These are phyloP conservation scores for Globisporangium nunn DNA, from an alignment of 352 stramenopile genomes.

Conservation along the genomic window DNA sequence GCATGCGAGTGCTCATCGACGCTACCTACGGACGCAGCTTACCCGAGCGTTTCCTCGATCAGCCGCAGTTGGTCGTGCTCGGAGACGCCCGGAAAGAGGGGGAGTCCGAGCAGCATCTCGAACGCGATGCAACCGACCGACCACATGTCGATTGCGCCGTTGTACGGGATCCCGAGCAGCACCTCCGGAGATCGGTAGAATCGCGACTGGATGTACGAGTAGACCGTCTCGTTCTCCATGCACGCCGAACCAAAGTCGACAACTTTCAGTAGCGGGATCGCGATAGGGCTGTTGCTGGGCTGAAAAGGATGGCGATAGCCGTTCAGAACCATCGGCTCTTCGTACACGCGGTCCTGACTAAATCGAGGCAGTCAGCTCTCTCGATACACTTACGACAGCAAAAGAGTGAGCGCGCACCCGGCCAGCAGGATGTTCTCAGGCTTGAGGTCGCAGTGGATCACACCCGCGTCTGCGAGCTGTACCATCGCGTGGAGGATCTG, in stretches of 20 bases:
- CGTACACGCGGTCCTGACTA: constrained; percentile 79
- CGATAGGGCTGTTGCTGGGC: neutral
- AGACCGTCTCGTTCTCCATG: constrained; percentile 82
- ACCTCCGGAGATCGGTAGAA: constrained; percentile 89
- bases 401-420: constrained; percentile 11
- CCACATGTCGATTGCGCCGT: constrained; percentile 48
- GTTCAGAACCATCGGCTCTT: neutral
- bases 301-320: neutral
- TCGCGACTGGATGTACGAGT: constrained; percentile 94
- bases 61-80: constrained; percentile 94
- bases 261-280: constrained; percentile 69
- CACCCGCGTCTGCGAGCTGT: constrained; percentile 81
- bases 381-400: neutral
- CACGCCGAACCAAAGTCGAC: constrained; percentile 95
- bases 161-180: constrained; percentile 51
- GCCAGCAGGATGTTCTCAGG: constrained; percentile 94
- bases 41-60: constrained; percentile 83
- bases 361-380: too few relatives aligned
- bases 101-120: constrained; percentile 93
- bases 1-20: neutral
- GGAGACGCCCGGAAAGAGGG: constrained; percentile 91
- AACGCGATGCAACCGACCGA: constrained; percentile 58
- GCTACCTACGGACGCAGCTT: neutral
- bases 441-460: constrained; percentile 98
- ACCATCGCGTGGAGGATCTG: constrained; percentile 88